Conservation (phyloP, 164 flowering plant species). For the Chimonanthus salicifolius region DNA sequence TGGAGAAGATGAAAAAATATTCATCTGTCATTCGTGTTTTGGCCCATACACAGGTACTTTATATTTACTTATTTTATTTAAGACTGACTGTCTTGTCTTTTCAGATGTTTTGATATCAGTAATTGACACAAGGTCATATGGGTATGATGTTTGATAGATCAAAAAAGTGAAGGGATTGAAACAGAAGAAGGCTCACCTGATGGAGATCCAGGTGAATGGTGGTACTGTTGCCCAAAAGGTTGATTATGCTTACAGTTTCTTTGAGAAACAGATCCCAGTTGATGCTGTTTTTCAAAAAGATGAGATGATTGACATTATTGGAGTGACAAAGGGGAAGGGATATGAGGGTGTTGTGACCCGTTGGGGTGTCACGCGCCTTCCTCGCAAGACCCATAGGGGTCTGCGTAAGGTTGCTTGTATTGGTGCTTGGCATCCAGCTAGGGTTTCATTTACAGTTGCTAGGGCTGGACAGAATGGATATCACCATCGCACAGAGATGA, state of each 20-base stretch:
- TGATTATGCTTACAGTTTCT: slow-evolving; percentile 59
- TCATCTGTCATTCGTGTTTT: slow-evolving; percentile 58
- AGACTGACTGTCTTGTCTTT: too few relatives aligned
- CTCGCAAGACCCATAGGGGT: slow-evolving; percentile 71
- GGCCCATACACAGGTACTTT: slow-evolving; percentile 65
- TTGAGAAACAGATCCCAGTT: slow-evolving; percentile 64
- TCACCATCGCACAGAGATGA: slow-evolving; percentile 71
- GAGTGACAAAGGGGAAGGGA: slow-evolving; percentile 78
- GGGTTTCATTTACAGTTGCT: slow-evolving; percentile 71
- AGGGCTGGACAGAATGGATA: slow-evolving; percentile 77
- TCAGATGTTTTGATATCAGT: neutral
- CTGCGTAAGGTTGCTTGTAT: slow-evolving; percentile 72
- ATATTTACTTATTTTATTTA: neutral
- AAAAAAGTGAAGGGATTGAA: slow-evolving; percentile 70
- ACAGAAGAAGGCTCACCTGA: slow-evolving; percentile 74
- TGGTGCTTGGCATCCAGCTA: slow-evolving; percentile 83
- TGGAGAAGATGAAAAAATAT: slow-evolving; percentile 69
- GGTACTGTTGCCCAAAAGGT: slow-evolving; percentile 59
- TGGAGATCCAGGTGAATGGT: slow-evolving; percentile 79
- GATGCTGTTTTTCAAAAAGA: slow-evolving; percentile 74
- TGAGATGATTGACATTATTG: slow-evolving; percentile 76
- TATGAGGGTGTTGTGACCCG: slow-evolving; percentile 81
- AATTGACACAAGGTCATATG: neutral
- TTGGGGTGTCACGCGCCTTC: slow-evolving; percentile 79
- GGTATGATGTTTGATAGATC: slow-evolving; percentile 27